Evolutionary conservation across 352 stramenopile species (phyloP).

Genomic region (Aphanomyces astaci): DNA sequence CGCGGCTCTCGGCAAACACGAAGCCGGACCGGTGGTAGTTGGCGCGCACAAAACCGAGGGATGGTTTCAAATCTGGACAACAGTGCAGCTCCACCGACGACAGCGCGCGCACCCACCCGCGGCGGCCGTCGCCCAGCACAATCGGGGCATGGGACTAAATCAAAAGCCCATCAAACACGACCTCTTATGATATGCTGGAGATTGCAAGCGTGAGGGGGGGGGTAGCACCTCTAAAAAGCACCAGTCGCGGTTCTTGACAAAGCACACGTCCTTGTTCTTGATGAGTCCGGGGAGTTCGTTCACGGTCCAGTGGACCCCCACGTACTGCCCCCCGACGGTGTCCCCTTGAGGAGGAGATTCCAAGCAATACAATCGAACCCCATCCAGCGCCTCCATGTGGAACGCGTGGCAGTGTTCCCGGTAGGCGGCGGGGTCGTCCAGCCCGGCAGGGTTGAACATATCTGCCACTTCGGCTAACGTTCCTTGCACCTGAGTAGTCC

Average conservation of each 20-base stretch:
- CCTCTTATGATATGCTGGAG: too few species aligned
- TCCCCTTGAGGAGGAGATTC: background rate
- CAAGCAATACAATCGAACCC: background rate
- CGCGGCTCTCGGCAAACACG: background rate
- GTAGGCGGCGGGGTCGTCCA: background rate
- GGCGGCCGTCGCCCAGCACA: background rate
- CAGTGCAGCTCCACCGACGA: background rate
- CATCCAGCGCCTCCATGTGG: constrained; percentile 1
- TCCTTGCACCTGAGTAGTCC: constrained; percentile 56
- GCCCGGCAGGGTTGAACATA: constrained; percentile 75
- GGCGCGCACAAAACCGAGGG: background rate
- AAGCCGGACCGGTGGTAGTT: background rate
- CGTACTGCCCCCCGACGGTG: too few species aligned
- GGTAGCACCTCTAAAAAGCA: background rate
- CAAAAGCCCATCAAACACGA: too few species aligned
- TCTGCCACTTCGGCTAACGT: constrained; percentile 71
- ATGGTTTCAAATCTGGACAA: background rate
- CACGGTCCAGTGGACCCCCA: constrained; percentile 17
- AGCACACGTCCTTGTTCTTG: background rate
- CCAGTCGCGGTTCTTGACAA: constrained; percentile 54
- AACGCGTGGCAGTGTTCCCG: background rate
- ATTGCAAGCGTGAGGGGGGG: background rate
- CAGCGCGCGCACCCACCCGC: background rate
- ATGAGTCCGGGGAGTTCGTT: background rate
- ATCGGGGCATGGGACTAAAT: background rate